Evolutionary conservation across 75 land plant species (phyloP), one percentile per base, ranked within the genome.

Genomic region (Pinus taeda): DNA sequence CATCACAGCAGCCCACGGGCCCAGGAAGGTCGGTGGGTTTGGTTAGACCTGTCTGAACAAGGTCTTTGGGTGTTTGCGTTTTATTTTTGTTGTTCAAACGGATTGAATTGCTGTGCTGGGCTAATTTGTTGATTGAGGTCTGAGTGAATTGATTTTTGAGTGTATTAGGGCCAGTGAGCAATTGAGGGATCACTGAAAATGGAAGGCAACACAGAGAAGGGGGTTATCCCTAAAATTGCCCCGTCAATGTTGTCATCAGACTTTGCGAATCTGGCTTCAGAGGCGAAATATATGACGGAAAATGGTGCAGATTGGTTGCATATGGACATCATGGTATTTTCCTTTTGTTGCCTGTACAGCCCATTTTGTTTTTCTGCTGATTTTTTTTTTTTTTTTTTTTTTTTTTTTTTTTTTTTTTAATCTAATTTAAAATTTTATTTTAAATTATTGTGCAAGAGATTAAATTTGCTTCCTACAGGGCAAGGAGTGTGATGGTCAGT

Each of bases 301-400:
- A 94, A 76, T 66, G 98, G 98, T 58, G 97, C 95, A 13, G 97
- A 96, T 78, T 96, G 98, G 98, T 89, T 96, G 57, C 98, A 96
- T 77, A 96, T 96, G 98, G 97, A 96, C 86, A 90, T 96, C 85
- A 96, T 96, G 98, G 98, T 92, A 79, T 37, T 76, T 65, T 60
- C 5, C 30, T 36, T 76, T 15, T 12, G 36, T 69, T 39, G 49
- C 53, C 72, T 69, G 3, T 12, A 69, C n/a, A 15, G 13, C 18
- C 15, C 33, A 33, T 33, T 64, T 61, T 20, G 5, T 15, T 11
- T 30, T 17, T 33, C 36, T 65, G 15, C 20, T 15, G 15, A 12
- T 5, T 6, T 18, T 33, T 12, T 65, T 65, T n/a, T n/a, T n/a
- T n/a, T n/a, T n/a, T n/a, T n/a, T n/a, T n/a, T n/a, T n/a, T n/a